These are phyloP conservation scores for Skeletonema tropicum DNA, from an alignment of 108 stramenopile species.

Conservation along the genomic window DNA sequence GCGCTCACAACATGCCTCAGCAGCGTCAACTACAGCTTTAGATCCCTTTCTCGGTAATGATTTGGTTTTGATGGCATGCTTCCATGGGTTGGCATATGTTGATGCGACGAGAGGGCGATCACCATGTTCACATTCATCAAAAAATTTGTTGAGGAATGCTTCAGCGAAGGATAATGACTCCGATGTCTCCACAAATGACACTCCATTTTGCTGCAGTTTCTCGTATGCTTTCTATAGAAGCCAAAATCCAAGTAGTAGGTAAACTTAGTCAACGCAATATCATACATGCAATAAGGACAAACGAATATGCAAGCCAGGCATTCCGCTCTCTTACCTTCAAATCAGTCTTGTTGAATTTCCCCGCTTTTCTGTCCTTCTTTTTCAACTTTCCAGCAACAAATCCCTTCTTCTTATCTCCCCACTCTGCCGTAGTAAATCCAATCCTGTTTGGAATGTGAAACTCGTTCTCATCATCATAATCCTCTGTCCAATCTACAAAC, in stretches of 20 bases:
- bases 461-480: conserved; percentile 83
- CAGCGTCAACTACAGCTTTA: conserved; percentile 39
- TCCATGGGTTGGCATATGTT: conserved; percentile 57
- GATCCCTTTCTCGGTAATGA: conserved; percentile 36
- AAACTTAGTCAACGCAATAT: conserved; percentile 1
- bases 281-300: background rate
- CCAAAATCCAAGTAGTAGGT: conserved; percentile 4
- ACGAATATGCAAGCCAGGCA: background rate
- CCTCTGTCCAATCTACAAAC: conserved; percentile 67
- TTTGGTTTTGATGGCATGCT: conserved; percentile 28
- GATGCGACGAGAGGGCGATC: conserved; percentile 45
- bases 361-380: conserved; percentile 67
- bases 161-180: conserved; percentile 60
- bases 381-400: conserved; percentile 75
- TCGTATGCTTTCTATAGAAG: conserved; percentile 62
- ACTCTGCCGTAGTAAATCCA: conserved; percentile 68
- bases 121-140: conserved; percentile 44
- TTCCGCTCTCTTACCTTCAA: conserved; percentile 52
- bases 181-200: conserved; percentile 78
- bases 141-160: conserved; percentile 58
- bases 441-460: conserved; percentile 89
- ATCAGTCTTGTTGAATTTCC: conserved; percentile 73
- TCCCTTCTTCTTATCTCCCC: conserved; percentile 68
- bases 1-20: conserved; percentile 58
- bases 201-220: conserved; percentile 61